phyloP scores from a whole-genome alignment of 352 stramenopile genomes.

The Phytophthora cactorum region DNA sequence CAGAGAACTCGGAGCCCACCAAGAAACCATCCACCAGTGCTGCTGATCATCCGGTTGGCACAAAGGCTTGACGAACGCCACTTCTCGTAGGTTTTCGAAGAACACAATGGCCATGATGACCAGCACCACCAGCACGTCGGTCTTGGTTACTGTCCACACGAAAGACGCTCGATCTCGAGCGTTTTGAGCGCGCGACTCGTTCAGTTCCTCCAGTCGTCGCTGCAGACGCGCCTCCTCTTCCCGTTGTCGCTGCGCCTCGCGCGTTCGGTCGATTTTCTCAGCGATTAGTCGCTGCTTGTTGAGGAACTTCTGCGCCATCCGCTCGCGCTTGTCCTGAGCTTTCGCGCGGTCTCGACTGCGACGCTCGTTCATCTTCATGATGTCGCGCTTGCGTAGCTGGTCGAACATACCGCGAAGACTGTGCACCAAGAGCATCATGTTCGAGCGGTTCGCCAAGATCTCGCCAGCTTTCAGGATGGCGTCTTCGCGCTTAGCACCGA shows the following conservation, averaged over 20 bases:
- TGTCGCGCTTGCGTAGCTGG: slow-evolving; percentile 70
- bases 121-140: slow-evolving; percentile 74
- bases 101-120: slow-evolving; percentile 81
- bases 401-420: slow-evolving; percentile 75
- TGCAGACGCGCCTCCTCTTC: slow-evolving; percentile 51
- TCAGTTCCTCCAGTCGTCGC: slow-evolving; percentile 41
- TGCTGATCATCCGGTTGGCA: slow-evolving; percentile 55
- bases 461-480: slow-evolving; percentile 80
- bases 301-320: slow-evolving; percentile 68
- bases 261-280: slow-evolving; percentile 69
- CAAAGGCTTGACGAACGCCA: slow-evolving; percentile 66
- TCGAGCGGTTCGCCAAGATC: slow-evolving; percentile 81
- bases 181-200: slow-evolving; percentile 44
- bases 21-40: slow-evolving; percentile 61
- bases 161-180: slow-evolving; percentile 45
- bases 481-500: slow-evolving; percentile 66
- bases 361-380: slow-evolving; percentile 82
- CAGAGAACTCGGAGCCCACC: slow-evolving; percentile 61
- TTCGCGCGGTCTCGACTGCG: slow-evolving; percentile 63
- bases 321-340: slow-evolving; percentile 63
- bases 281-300: slow-evolving; percentile 67
- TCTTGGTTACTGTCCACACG: slow-evolving; percentile 72
- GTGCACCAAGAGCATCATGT: slow-evolving; percentile 76
- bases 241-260: slow-evolving; percentile 52
- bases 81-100: slow-evolving; percentile 69